phyloP scores from a whole-genome alignment of 2,329 filamentous ascomycete species.

The Neofusicoccum sp. region DNA sequence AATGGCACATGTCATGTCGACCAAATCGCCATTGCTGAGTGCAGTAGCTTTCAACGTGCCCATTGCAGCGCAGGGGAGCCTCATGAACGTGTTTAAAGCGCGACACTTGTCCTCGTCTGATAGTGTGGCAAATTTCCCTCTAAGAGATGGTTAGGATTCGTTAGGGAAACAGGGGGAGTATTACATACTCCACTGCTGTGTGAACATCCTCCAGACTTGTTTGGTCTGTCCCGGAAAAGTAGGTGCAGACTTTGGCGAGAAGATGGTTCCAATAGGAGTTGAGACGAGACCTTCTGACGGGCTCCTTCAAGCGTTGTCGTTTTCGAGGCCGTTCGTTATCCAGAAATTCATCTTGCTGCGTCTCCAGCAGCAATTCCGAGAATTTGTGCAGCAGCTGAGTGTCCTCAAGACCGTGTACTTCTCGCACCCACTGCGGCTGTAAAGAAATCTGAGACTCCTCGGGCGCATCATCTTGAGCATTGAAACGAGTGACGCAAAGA shows the following conservation, averaged over 20 bases:
- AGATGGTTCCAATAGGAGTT: neutral
- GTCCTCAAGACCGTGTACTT: neutral
- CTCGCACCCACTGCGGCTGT: neutral
- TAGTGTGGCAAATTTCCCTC: neutral
- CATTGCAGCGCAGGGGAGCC: slow-evolving; percentile 15
- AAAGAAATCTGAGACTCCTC: neutral
- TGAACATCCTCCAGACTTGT: neutral
- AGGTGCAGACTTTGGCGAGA: neutral
- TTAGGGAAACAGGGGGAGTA: neutral
- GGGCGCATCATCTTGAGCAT: neutral
- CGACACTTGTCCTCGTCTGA: neutral
- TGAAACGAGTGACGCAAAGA: neutral
- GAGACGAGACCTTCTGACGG: neutral
- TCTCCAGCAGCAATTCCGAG: neutral
- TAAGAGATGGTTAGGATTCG: neutral
- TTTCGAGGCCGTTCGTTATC: slow-evolving; percentile 14
- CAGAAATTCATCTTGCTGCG: neutral
- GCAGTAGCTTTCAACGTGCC: neutral
- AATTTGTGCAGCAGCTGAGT: neutral
- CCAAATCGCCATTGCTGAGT: slow-evolving; percentile 3
- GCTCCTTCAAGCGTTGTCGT: neutral
- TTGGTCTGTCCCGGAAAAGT: neutral
- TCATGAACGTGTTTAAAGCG: neutral
- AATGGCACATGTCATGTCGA: neutral
- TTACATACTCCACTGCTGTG: neutral